Evolutionary conservation across 2,329 filamentous ascomycete species (phyloP).

Genomic region (Emergomyces pasteurianus): DNA sequence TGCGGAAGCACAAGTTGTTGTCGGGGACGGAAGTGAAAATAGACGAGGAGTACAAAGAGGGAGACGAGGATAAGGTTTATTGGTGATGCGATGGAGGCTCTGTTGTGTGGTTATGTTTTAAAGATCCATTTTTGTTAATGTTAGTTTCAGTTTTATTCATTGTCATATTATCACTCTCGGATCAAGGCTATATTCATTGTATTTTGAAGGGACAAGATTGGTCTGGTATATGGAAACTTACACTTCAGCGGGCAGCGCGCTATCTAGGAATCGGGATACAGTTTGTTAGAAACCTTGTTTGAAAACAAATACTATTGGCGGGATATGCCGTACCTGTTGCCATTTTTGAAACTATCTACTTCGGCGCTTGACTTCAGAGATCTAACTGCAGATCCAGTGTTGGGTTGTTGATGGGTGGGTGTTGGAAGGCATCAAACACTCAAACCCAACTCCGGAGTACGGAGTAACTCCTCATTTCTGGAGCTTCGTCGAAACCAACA

Average conservation of each 20-base stretch:
- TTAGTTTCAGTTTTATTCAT: not conserved
- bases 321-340: not conserved
- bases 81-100: slow-evolving; percentile 44
- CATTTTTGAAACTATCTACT: not conserved
- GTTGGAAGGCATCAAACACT: not conserved
- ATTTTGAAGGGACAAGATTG: not conserved
- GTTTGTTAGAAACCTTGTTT: not conserved
- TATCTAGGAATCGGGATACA: not conserved
- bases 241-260: slow-evolving; percentile 23
- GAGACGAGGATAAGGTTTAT: slow-evolving; percentile 51
- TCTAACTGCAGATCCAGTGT: not conserved
- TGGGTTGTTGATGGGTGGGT: not conserved
- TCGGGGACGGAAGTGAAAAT: slow-evolving; percentile 47
- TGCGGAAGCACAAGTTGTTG: slow-evolving; percentile 40
- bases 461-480: no score
- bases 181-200: not conserved
- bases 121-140: not conserved
- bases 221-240: slow-evolving; percentile 7
- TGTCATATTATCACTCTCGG: not conserved
- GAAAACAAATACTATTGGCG: not conserved
- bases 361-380: not conserved
- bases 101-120: slow-evolving; percentile 16
- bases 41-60: slow-evolving; percentile 45
- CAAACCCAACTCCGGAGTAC: no score
- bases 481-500: no score